Evolutionary conservation across 2,329 filamentous ascomycete genomes (phyloP).

Genomic region (Pseudogymnoascus sp.): DNA sequence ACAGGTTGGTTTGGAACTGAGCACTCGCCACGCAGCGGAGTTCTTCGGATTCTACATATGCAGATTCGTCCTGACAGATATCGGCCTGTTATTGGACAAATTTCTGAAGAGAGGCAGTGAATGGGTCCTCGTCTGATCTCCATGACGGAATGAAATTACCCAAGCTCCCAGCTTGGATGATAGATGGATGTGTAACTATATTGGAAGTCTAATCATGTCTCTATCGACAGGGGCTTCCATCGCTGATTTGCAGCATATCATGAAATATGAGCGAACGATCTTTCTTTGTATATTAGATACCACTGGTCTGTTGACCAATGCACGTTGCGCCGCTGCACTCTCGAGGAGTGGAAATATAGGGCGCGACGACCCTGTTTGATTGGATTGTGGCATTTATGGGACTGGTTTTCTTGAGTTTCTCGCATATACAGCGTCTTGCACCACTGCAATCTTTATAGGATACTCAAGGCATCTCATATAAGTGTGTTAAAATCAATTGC

Average conservation of each 20-base stretch:
- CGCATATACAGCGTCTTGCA: constrained; percentile 1
- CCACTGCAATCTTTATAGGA: constrained; percentile 1
- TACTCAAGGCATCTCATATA: background rate
- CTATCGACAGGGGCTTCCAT: background rate
- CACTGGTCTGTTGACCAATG: constrained; percentile 1
- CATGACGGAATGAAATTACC: background rate
- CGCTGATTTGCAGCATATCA: constrained; percentile 5
- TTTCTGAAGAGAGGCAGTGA: constrained; percentile 94
- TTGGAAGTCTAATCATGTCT: background rate
- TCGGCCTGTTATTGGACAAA: constrained; percentile 82
- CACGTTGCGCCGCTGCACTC: background rate
- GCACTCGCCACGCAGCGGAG: constrained; percentile 85
- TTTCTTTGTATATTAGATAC: constrained; percentile 8
- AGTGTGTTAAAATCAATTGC: background rate
- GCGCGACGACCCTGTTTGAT: background rate
- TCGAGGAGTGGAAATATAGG: background rate
- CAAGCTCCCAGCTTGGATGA: background rate
- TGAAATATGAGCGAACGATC: constrained; percentile 6
- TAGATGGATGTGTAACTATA: background rate
- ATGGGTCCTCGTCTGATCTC: constrained; percentile 60
- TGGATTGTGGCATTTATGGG: constrained; percentile 7
- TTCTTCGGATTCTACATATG: constrained; percentile 98
- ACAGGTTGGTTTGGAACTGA: constrained; percentile 89
- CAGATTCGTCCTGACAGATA: constrained; percentile 82
- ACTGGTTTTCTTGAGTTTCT: background rate